Evolutionary conservation across 2,329 filamentous ascomycete genomes (phyloP).

Genomic region (Aspergillus sp.): DNA sequence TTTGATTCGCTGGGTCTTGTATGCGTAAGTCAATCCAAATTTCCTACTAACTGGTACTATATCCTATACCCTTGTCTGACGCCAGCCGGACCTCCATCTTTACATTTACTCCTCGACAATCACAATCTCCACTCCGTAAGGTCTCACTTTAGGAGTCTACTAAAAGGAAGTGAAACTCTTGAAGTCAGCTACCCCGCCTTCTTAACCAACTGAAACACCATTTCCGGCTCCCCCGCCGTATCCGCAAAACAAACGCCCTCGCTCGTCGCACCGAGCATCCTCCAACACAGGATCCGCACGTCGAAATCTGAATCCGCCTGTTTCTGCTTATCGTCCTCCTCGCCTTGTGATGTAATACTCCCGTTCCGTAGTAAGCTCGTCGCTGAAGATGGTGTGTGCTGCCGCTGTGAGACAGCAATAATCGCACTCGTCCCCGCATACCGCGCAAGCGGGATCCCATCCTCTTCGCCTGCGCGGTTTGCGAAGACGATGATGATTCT

Average conservation of each 20-base stretch:
- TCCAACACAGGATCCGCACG: constrained; percentile 51
- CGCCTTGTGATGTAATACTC: constrained; percentile 20
- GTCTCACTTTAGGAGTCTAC: background rate
- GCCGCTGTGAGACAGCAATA: constrained; percentile 43
- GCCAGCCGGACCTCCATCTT: background rate
- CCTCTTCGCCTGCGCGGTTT: constrained; percentile 52
- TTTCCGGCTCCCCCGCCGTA: constrained; percentile 45
- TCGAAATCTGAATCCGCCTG: constrained; percentile 30
- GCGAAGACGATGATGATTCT: constrained; percentile 53
- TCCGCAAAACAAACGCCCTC: constrained; percentile 54
- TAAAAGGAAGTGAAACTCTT: background rate
- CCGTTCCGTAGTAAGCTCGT: constrained; percentile 12
- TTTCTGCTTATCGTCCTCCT: constrained; percentile 14
- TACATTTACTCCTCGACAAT: background rate
- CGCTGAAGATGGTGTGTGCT: background rate
- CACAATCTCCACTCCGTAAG: background rate
- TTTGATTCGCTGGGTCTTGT: too few species aligned
- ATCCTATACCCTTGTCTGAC: background rate
- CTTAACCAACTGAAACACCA: constrained; percentile 42
- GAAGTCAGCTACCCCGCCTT: background rate
- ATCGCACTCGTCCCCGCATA: constrained; percentile 56
- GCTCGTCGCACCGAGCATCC: constrained; percentile 49
- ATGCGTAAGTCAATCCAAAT: too few species aligned
- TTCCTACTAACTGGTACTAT: background rate
- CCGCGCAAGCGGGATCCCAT: constrained; percentile 44